Evolutionary conservation across 2,329 filamentous ascomycete species (phyloP), one percentile per base, ranked within the genome.

Genomic region (Hyphodiscus sp.): DNA sequence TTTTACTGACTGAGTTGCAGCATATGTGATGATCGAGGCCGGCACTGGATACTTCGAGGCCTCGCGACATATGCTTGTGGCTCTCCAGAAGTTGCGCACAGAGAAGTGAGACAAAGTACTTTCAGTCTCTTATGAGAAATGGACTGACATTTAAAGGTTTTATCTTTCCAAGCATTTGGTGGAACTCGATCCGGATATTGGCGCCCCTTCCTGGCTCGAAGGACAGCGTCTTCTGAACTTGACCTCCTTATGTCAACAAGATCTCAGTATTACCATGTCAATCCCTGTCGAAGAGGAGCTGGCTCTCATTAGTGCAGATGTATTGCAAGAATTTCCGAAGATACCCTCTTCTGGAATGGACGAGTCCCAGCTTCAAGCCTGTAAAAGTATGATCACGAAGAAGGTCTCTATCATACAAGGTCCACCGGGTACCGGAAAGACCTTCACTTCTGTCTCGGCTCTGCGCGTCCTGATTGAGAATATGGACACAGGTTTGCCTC

Each of bases 361-460:
- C 61, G 64, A 69, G 0, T 90, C 87, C 0, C 91, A 96, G 65
- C 76, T 82, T 42, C 68, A 71, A 2, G 90, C 89, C 0, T 74
- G 94, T 0, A 71, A 78, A 16, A 75, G 81, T 1, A 91, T 95
- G 56, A 70, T 94, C 1, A 86, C 84, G 0, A 86, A 82, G 53
- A 79, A 81, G 46, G 65, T 96, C 1, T 82, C 89, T 0, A 83
- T 96, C 30, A 71, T 96, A 0, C 91, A 96, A 71, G 91, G 91
- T 0, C 91, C 91, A 10, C 91, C 65, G 13, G 84, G 83, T 5
- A 86, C 83, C 1, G 84, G 84, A 4, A 96, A 96, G 66, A 96
- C 91, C 0, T 86, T 86, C 59, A 86, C 91, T 0, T 94, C 89
- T 0, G 81, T 92, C 1, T 73, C 83, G 23, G 86, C 86, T 0